Base-by-base conservation (phyloP, 331 rosid species). In the Quercus lobata region DNA sequence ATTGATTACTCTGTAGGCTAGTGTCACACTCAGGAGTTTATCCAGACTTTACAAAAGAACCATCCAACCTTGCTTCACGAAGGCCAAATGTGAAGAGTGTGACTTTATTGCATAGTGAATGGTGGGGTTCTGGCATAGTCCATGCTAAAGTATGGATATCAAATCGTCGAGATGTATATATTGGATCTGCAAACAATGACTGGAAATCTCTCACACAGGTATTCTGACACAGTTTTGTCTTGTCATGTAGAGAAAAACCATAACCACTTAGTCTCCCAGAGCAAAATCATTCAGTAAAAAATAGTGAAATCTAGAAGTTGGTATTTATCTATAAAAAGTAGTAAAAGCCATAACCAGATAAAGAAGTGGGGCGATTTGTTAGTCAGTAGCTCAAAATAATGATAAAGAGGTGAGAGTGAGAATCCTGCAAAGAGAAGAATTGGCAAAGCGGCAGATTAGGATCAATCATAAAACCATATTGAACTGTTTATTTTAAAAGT, bases 171-270 rank as follows among this genome's bases (percentile, higher is more conserved):
- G 88, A 90, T 79, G 88, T 91, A 1, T 93, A 95, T 76, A 89
- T 95, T 83, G 99, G 99, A 21, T 95, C 99, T 60, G 98, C 97
- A 46, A 95, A 95, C 81, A 91, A 92, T 85, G 99, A 95, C 70
- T 95, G 99, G 99, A 95, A 95, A 80, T 90, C 97, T 80, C 97
- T 95, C 10, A 89, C 99, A 17, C 99, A 93, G 90, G 99, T 90
- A 85, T 73, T 82, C 68, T 65, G 27, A 49, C 62, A 35, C 49
- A 68, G 76, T 69, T 44, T 76, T 73, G 60, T 56, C 16, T 76
- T 62, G 68, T 44, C 58, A 41, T 35, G 15, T 37, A 66, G 62
- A 72, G 58, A 71, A 72, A 16, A 72, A 46, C 35, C 32, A 46
- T 70, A 46, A 25, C 18, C 17, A 3, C 19, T 21, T 69, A 35